Evolutionary conservation across 1,139 yeast genomes (phyloP).

Genomic region (Arxiozyma bovina): DNA sequence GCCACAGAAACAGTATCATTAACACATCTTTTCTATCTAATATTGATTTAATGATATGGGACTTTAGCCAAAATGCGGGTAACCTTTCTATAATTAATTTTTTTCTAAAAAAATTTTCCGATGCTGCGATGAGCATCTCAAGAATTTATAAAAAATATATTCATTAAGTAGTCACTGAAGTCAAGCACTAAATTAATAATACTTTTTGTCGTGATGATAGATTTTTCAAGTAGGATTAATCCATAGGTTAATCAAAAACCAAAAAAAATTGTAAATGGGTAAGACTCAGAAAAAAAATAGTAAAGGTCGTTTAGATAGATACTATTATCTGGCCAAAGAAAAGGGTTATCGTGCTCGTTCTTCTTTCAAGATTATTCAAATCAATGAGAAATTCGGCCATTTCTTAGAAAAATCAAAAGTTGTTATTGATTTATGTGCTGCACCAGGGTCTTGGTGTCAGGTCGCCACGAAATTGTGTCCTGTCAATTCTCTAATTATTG

Average conservation of each 20-base stretch:
- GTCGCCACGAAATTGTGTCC: conserved; percentile 94
- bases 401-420: conserved; percentile 94
- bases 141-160: background rate
- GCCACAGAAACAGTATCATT: background rate
- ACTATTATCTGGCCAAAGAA: conserved; percentile 92
- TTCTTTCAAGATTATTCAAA: conserved; percentile 88
- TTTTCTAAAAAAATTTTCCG: conserved; percentile 8
- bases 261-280: conserved; percentile 47
- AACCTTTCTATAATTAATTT: background rate
- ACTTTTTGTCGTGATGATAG: background rate
- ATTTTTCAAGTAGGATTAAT: too few relatives aligned
- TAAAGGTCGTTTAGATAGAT: conserved; percentile 98
- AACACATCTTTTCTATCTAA: background rate
- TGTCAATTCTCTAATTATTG: conserved; percentile 82
- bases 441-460: conserved; percentile 99
- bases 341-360: conserved; percentile 99
- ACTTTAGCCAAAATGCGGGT: background rate
- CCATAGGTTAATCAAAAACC: background rate
- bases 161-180: background rate
- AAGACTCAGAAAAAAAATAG: conserved; percentile 91
- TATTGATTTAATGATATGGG: background rate
- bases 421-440: conserved; percentile 96
- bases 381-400: conserved; percentile 93
- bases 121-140: conserved; percentile 12
- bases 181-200: background rate